These are phyloP conservation scores for Rhododendron vialii DNA, from an alignment of 148 eudicot species.

Conservation along the genomic window DNA sequence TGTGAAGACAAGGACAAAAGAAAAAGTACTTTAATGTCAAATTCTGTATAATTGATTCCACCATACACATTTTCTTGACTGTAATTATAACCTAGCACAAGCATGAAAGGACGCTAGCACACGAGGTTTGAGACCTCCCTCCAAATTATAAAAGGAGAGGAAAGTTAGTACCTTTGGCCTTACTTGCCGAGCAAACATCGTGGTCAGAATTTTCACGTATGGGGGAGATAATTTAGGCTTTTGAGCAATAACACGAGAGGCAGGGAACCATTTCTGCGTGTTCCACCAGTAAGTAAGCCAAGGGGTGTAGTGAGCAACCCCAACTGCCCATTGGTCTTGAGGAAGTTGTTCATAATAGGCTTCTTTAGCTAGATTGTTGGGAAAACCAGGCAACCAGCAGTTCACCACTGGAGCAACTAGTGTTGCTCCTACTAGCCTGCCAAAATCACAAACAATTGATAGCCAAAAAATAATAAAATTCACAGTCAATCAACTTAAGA, in stretches of 20 bases:
- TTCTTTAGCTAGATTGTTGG: constrained; percentile 26
- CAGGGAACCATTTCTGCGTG: constrained; percentile 45
- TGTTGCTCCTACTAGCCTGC: constrained; percentile 41
- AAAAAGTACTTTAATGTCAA: not conserved
- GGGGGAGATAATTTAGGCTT: constrained; percentile 18
- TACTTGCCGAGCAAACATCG: not conserved
- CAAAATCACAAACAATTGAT: constrained; percentile 1
- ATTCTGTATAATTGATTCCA: not conserved
- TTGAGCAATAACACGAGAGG: constrained; percentile 17
- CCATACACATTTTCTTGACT: not conserved
- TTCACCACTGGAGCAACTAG: constrained; percentile 41
- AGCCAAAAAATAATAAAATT: not conserved
- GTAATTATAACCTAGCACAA: not conserved
- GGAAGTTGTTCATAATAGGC: constrained; percentile 24
- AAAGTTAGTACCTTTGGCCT: constrained; percentile 18
- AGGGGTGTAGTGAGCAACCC: constrained; percentile 42
- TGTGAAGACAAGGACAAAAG: not conserved
- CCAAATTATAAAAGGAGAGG: not conserved
- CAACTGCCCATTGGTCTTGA: constrained; percentile 37
- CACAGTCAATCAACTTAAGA: not conserved
- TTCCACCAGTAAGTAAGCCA: constrained; percentile 60
- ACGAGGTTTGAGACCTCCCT: not conserved
- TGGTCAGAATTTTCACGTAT: constrained; percentile 22
- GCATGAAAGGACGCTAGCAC: not conserved
- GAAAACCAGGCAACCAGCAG: constrained; percentile 41